Evolutionary conservation across 805 yeast genomes (phyloP), one percentile per base, ranked within the genome.

Genomic region (Wickerhamomyces chambardii): DNA sequence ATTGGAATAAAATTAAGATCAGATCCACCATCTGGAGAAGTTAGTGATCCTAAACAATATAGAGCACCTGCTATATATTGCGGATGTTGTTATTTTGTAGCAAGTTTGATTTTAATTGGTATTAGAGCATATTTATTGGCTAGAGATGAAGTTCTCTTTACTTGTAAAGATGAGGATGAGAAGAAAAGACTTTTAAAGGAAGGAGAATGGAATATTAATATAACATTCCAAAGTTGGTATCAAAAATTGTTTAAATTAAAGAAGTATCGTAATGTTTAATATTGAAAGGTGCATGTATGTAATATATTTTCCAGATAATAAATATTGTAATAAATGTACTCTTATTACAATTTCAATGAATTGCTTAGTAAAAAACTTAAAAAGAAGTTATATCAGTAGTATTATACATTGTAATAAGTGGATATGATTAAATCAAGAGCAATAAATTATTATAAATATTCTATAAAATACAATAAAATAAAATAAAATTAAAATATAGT

Each of bases 51-150:
- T 6, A 52, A 58, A 8, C 75, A 69, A 44, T 79, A 76, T 54
- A 46, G 55, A 17, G 46, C 72, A 41, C 73, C 81, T 8, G 63
- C 78, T 1, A 62, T 78, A 1, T 78, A 78, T 50, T 70, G 77
- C 16, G 86, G 85, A 0, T 49, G 61, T n/a, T 58, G 70, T 5
- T 78, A 70, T 48, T 39, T 71, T 16, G 72, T 57, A 10, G 68
- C 75, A 10, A 65, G 73, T 2, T 21, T 63, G 2, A 36, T 52
- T 16, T 51, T 74, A 29, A 53, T 68, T 35, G 25, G 72, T 3
- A 45, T 75, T 36, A 61, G 85, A 48, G 80, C 75, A 1, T 75
- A 75, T 60, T 38, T 78, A 11, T 60, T 72, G 18, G 70, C 72
- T 14, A 60, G 84, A 43, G 75, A 73, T 42, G 42, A 37, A 18